These are phyloP conservation scores for Pachysandra terminalis DNA, from an alignment of 164 flowering plant genomes.

Conservation along the genomic window DNA sequence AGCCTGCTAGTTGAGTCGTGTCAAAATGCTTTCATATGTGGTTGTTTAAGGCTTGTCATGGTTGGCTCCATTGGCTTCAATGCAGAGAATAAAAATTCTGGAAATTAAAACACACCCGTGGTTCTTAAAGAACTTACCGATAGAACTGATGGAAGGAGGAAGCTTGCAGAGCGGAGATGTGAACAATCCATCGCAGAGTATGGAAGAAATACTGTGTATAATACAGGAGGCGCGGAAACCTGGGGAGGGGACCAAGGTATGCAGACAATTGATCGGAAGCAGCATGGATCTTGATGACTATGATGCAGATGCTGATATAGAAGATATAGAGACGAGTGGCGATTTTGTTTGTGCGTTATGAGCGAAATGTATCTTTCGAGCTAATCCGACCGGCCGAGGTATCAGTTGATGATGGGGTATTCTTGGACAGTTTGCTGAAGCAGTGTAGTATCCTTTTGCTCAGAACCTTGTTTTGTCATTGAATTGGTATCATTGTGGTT, in stretches of 20 bases:
- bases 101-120: conserved; percentile 77
- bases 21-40: not conserved
- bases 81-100: conserved; percentile 76
- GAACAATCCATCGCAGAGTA: conserved; percentile 43
- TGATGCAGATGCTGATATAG: conserved; percentile 66
- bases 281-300: conserved; percentile 77
- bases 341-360: conserved; percentile 70
- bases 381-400: too few species aligned
- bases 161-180: conserved; percentile 25
- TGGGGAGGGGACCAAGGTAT: conserved; percentile 30
- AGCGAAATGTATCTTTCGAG: conserved; percentile 11
- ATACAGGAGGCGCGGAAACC: conserved; percentile 70
- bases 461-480: too few species aligned
- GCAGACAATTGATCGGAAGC: conserved; percentile 39
- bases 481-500: too few species aligned
- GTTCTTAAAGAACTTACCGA: conserved; percentile 75
- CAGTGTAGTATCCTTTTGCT: too few species aligned
- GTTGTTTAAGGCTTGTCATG: not conserved
- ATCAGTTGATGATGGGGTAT: conserved; percentile 10
- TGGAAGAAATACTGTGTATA: conserved; percentile 62
- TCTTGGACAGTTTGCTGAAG: too few species aligned
- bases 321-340: conserved; percentile 71
- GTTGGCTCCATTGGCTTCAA: conserved; percentile 3
- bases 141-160: conserved; percentile 51
- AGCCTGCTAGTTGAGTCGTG: too few species aligned